A percentile compares a stretch with the other conserved stretches of the same genome.
These are phyloP conservation scores for Trichothecium roseum DNA, from an alignment of 2,329 filamentous ascomycete species.

Conservation along the genomic window DNA sequence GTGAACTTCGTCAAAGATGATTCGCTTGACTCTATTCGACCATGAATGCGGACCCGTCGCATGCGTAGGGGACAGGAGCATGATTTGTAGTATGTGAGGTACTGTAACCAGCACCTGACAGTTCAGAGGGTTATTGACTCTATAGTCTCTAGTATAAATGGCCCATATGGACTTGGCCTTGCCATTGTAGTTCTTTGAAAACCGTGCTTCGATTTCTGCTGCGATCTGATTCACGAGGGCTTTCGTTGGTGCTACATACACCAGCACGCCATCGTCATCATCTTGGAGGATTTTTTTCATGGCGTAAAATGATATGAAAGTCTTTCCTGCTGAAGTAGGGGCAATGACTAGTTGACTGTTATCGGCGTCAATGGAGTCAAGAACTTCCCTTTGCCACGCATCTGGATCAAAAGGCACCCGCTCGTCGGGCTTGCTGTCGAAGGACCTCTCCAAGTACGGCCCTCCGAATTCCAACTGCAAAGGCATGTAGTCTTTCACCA, in stretches of 20 bases:
- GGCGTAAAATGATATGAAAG: slow-evolving; percentile 75
- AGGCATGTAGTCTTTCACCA: background rate
- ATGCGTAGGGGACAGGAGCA: slow-evolving; percentile 58
- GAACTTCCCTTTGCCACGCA: slow-evolving; percentile 63
- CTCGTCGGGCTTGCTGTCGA: slow-evolving; percentile 56
- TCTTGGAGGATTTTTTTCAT: slow-evolving; percentile 66
- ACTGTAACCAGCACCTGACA: slow-evolving; percentile 72
- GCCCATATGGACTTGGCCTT: slow-evolving; percentile 64
- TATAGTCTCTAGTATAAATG: slow-evolving; percentile 66
- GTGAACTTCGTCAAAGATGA: slow-evolving; percentile 78
- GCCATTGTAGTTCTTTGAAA: slow-evolving; percentile 53
- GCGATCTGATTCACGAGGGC: slow-evolving; percentile 77
- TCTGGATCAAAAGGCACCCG: slow-evolving; percentile 65
- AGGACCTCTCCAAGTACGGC: slow-evolving; percentile 65
- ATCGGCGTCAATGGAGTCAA: slow-evolving; percentile 62
- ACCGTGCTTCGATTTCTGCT: slow-evolving; percentile 65
- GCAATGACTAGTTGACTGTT: slow-evolving; percentile 66
- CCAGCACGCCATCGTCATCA: slow-evolving; percentile 58
- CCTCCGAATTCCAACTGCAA: slow-evolving; percentile 62
- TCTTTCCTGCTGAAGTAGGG: slow-evolving; percentile 71
- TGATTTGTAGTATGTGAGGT: slow-evolving; percentile 68
- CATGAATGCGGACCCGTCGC: slow-evolving; percentile 44
- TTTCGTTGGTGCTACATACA: slow-evolving; percentile 75
- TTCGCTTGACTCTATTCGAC: slow-evolving; percentile 58
- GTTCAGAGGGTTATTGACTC: slow-evolving; percentile 61